Evolutionary conservation across 2,329 filamentous ascomycete species (phyloP).

Genomic region (Emmonsiellopsis sp.): DNA sequence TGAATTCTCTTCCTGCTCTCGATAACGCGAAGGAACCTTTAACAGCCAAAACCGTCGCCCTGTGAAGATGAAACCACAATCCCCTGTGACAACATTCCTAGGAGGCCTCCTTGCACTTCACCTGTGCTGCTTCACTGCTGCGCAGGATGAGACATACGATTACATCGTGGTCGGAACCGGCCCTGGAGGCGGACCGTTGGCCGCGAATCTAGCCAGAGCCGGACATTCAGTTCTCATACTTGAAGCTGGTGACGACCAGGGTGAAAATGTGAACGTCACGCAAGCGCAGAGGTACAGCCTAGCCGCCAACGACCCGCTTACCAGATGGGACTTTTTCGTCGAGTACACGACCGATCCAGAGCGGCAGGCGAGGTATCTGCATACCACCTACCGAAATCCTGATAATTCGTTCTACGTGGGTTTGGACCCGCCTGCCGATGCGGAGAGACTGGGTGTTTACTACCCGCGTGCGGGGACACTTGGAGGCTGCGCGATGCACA

Average conservation of each 20-base stretch:
- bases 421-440: constrained; percentile 43
- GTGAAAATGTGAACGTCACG: constrained; percentile 20
- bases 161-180: constrained; percentile 33
- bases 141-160: constrained; percentile 17
- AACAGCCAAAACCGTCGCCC: too few relatives aligned
- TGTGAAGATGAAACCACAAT: background rate
- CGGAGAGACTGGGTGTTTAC: constrained; percentile 44
- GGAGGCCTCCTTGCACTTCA: background rate
- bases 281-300: constrained; percentile 21
- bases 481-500: constrained; percentile 54
- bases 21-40: too few relatives aligned
- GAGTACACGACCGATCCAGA: constrained; percentile 25
- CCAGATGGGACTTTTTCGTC: constrained; percentile 29
- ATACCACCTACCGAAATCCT: constrained; percentile 34
- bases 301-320: constrained; percentile 21
- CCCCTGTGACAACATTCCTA: background rate
- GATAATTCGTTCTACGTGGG: constrained; percentile 47
- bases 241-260: constrained; percentile 30
- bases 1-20: too few relatives aligned
- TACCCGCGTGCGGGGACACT: constrained; percentile 51
- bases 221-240: constrained; percentile 29
- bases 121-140: background rate
- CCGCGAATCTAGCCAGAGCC: constrained; percentile 26
- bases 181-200: constrained; percentile 28
- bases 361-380: constrained; percentile 23